Evolutionary conservation across 2,329 filamentous ascomycete genomes (phyloP), one percentile per base, ranked within the genome.

Genomic region (Microcyclospora pomicola): DNA sequence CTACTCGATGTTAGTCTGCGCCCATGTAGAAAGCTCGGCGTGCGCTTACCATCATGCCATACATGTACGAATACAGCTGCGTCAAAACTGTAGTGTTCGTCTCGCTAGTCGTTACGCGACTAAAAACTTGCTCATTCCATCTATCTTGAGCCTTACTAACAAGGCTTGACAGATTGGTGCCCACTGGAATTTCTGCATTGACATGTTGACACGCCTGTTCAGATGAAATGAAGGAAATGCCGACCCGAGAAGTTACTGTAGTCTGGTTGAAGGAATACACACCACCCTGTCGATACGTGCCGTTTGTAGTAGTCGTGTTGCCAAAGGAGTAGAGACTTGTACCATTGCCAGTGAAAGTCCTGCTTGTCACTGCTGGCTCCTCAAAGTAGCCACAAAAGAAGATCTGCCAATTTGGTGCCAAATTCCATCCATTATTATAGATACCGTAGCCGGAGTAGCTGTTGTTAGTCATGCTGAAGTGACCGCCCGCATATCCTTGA

Each of bases 371-470:
- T 2, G 59, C 49, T 9, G 49, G 27, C 15, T 52, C 48, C 34
- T 77, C 67, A 43, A 79, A 78, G 41, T 68, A 63, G 9, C 73
- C 74, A 51, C 76, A 79, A 54, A 72, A 73, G 50, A 69, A 72
- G 15, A 75, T 69, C 0, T 63, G 72, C 71, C 71, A 80, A 32
- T 71, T 56, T 2, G 68, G 71, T 2, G 73, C 67, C 24, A 66
- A 59, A 39, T 79, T 80, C 75, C 75, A 79, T 15, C 75, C 73
- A 51, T 75, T 76, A 39, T 77, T 66, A 51, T 77, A 80, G 2
- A 66, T 67, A 0, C 75, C 75, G 33, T 61, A 64, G 0, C 74
- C 75, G 16, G 66, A 63, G 46, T 79, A 42, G 9, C 44, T 44
- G 1, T 65, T 59, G 13, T 68, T 61, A 1, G 57, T 53, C 5